Evolutionary conservation across 805 yeast genomes (phyloP).

Genomic region (Pichia phayaonensis): DNA sequence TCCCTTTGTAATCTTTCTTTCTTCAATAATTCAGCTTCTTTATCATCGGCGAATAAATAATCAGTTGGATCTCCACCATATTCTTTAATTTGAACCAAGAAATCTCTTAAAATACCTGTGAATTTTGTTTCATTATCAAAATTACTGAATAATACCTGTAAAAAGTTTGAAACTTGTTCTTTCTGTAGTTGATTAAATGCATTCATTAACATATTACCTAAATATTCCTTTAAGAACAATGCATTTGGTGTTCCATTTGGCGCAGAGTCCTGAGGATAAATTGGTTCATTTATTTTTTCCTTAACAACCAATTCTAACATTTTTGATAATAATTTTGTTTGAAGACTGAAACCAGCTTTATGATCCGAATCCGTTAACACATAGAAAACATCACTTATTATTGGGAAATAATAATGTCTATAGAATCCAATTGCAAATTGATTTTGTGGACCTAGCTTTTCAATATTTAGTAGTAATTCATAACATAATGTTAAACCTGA

Average conservation of each 20-base stretch:
- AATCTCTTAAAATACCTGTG: constrained; percentile 83
- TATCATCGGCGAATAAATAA: constrained; percentile 90
- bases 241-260: constrained; percentile 81
- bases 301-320: constrained; percentile 78
- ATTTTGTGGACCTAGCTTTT: constrained; percentile 52
- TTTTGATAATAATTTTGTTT: constrained; percentile 75
- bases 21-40: constrained; percentile 67
- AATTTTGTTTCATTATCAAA: constrained; percentile 71
- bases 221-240: constrained; percentile 67
- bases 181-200: constrained; percentile 91
- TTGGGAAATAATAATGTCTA: constrained; percentile 80
- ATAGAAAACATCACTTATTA: constrained; percentile 84
- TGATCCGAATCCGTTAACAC: constrained; percentile 97
- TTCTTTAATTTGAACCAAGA: constrained; percentile 92
- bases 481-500: constrained; percentile 79
- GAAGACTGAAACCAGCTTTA: constrained; percentile 89
- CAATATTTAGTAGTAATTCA: constrained; percentile 80
- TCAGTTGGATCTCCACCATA: constrained; percentile 94
- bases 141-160: constrained; percentile 65
- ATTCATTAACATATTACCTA: constrained; percentile 69
- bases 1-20: constrained; percentile 65
- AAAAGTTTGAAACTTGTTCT: constrained; percentile 76
- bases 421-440: constrained; percentile 81
- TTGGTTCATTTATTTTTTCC: constrained; percentile 64
- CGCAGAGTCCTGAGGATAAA: constrained; percentile 73